Evolutionary conservation across 2,329 filamentous ascomycete genomes (phyloP).

Genomic region (Aschersonia sp.): DNA sequence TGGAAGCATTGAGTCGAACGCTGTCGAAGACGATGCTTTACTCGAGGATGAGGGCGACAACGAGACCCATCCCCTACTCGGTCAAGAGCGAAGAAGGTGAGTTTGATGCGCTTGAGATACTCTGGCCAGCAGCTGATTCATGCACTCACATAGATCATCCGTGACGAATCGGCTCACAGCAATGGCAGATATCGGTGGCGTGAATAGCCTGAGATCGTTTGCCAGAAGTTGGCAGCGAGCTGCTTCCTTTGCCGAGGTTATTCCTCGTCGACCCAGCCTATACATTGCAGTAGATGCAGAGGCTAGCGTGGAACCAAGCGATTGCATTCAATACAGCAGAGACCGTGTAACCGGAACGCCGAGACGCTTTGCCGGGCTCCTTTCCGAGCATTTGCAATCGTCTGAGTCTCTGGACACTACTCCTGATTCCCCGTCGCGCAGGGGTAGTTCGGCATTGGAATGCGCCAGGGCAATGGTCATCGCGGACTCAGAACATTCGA

Average conservation of each 20-base stretch:
- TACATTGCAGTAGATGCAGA: constrained; percentile 43
- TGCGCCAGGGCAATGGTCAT: too few species aligned
- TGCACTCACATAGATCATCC: constrained; percentile 32
- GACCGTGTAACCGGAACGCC: constrained; percentile 22
- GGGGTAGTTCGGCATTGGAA: background rate
- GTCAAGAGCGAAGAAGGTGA: constrained; percentile 16
- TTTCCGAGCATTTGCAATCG: constrained; percentile 37
- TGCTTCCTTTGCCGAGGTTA: constrained; percentile 74
- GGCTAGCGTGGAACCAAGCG: constrained; percentile 5
- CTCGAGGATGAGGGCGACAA: constrained; percentile 23
- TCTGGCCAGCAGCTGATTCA: background rate
- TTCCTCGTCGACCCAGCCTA: constrained; percentile 65
- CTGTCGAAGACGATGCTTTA: constrained; percentile 29
- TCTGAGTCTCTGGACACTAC: constrained; percentile 10
- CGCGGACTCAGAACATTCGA: constrained; percentile 6
- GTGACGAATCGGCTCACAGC: constrained; percentile 40
- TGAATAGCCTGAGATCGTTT: constrained; percentile 91
- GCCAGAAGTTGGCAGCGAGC: constrained; percentile 85
- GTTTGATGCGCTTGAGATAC: background rate
- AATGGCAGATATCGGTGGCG: constrained; percentile 63
- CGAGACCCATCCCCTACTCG: constrained; percentile 12
- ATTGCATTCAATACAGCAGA: constrained; percentile 24
- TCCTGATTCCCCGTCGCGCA: background rate
- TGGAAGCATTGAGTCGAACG: constrained; percentile 26
- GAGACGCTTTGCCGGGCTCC: constrained; percentile 25